Evolutionary conservation across 495 filamentous ascomycete genomes (phyloP), one percentile per base, ranked within the genome.

Genomic region (Ramalina intermedia): DNA sequence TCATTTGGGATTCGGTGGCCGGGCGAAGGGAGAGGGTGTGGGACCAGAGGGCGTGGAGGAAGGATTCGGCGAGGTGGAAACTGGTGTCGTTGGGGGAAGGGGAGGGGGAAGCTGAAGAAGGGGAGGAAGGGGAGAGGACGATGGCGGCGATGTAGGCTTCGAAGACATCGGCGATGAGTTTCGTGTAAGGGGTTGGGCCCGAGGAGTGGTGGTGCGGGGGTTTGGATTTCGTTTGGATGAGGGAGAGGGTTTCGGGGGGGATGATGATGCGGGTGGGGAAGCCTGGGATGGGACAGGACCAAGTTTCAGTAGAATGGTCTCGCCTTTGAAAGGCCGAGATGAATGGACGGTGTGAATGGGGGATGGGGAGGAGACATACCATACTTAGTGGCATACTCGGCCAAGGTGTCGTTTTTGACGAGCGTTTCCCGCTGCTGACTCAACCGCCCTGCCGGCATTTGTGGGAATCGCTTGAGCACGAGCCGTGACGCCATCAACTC

Each of bases 131-230:
- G 12, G 78, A 79, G 8, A 87, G 63, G 40, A 93, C 72, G 21
- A 85, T 60, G 12, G 84, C 87, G 17, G 85, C 88, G 9, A 88
- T 75, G 61, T 90, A 94, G 2, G 88, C 81, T 63, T 95, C 88
- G 58, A 95, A 89, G 8, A 95, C 73, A 62, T 95, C 88, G 8
- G 79, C 88, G 42, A 79, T 66, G 16, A 81, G 76, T 61, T 95
- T 95, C 23, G 55, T 65, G 29, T 33, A 33, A 33, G 29, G 8
- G 29, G 29, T 33, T 9, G 29, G 29, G 7, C 29, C 29, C 6
- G 29, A 33, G 12, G 29, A 33, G 5, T 33, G 29, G 29, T 33
- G 29, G 2, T 33, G 7, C 1, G 29, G 5, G 29, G 29, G 29
- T 33, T 33, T 33, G 3, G 29, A 33, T 33, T 33, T 33, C 5